Conservation (phyloP, 805 yeast species). For the Myxozyma neotropica region DNA sequence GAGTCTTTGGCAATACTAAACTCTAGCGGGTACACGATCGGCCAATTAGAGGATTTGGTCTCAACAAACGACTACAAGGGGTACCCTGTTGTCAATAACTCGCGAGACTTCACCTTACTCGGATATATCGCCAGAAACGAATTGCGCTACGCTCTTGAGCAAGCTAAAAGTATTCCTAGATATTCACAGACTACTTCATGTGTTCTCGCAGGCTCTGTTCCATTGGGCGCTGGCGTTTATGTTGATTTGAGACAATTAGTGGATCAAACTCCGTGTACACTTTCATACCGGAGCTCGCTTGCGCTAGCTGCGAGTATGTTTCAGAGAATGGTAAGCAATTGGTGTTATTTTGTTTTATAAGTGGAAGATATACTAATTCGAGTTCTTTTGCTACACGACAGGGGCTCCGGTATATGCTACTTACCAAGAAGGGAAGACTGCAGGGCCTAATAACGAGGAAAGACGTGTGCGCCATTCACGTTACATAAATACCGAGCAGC, state of each 20-base stretch:
- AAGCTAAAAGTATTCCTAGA: slow-evolving; percentile 20
- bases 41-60: slow-evolving; percentile 37
- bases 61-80: slow-evolving; percentile 42
- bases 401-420: slow-evolving; percentile 44
- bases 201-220: slow-evolving; percentile 21
- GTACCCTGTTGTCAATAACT: slow-evolving; percentile 50
- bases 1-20: slow-evolving; percentile 42
- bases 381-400: background rate
- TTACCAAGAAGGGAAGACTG: slow-evolving; percentile 39
- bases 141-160: slow-evolving; percentile 41
- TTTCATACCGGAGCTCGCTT: slow-evolving; percentile 43
- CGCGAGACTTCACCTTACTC: slow-evolving; percentile 42
- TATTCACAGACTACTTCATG: slow-evolving; percentile 17
- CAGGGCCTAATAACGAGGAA: slow-evolving; percentile 46
- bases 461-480: slow-evolving; percentile 35
- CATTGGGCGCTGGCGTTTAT: slow-evolving; percentile 9
- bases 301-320: slow-evolving; percentile 46
- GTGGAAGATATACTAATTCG: background rate
- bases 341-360: background rate
- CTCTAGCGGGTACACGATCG: slow-evolving; percentile 40
- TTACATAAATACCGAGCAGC: background rate
- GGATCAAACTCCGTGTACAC: slow-evolving; percentile 39
- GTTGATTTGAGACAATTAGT: slow-evolving; percentile 35
- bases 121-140: slow-evolving; percentile 52
- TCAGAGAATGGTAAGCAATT: slow-evolving; percentile 40